These are phyloP conservation scores for Mycena crocata DNA, from an alignment of 768 basidiomycete genomes.

Conservation along the genomic window DNA sequence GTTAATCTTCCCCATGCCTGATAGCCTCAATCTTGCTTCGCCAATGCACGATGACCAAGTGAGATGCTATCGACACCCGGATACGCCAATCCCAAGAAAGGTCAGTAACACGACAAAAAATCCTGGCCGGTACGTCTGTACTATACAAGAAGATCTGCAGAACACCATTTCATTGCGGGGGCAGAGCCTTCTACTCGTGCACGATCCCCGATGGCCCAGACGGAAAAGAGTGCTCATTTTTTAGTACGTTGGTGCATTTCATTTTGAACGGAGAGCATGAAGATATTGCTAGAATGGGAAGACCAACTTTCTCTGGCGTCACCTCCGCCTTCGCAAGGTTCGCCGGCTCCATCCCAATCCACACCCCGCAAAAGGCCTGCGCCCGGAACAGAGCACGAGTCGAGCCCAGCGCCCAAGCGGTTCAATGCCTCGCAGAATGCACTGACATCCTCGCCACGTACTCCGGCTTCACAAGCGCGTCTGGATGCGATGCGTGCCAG, in stretches of 20 bases:
- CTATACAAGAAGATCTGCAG: not conserved
- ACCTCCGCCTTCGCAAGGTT: not conserved
- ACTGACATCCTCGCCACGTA: constrained; percentile 15
- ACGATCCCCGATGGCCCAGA: not conserved
- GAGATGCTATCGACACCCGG: constrained; percentile 9
- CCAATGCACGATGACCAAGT: constrained; percentile 18
- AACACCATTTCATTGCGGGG: not conserved
- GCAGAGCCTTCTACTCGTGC: constrained; percentile 27
- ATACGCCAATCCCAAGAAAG: not conserved
- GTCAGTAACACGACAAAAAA: constrained; percentile 8
- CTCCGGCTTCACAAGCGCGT: constrained; percentile 16
- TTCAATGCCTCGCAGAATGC: not conserved
- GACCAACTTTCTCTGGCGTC: constrained; percentile 11
- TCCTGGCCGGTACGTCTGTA: constrained; percentile 11
- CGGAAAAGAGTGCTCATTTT: constrained; percentile 17
- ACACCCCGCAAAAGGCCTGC: constrained; percentile 21
- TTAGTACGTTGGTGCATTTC: constrained; percentile 2
- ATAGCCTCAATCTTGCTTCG: constrained; percentile 4
- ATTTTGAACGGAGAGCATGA: not conserved
- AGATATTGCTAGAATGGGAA: constrained; percentile 30
- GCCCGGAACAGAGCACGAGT: constrained; percentile 9
- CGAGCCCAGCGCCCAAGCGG: constrained; percentile 10
- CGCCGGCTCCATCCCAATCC: not conserved
- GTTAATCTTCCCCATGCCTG: not conserved
- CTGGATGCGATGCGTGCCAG: constrained; percentile 21